A percentile compares a stretch with the other conserved stretches of the same genome.
Evolutionary conservation across 352 stramenopile genomes (phyloP).

Genomic region (Globisporangium echinulatum): DNA sequence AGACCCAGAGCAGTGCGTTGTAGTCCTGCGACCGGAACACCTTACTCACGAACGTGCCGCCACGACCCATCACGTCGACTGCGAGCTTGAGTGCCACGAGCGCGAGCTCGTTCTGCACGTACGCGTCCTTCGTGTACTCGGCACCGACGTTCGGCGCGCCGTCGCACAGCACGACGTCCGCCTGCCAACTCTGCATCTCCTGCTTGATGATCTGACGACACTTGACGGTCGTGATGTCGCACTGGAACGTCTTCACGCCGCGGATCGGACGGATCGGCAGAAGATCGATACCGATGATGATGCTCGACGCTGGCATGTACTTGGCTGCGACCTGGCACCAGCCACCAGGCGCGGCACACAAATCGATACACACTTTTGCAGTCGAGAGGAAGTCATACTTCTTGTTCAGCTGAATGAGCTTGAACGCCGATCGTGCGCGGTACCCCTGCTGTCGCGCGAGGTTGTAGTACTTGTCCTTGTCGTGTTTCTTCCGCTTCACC

Average conservation of each 20-base stretch:
- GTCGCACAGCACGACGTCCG: slow-evolving; percentile 98
- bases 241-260: slow-evolving; percentile 96
- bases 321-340: slow-evolving; percentile 95
- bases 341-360: slow-evolving; percentile 98
- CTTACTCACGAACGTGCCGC: slow-evolving; percentile 94
- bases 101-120: slow-evolving; percentile 98
- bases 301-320: slow-evolving; percentile 92
- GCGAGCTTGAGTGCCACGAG: slow-evolving; percentile 96
- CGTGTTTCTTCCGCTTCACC: slow-evolving; percentile 97
- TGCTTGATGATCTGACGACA: slow-evolving; percentile 91
- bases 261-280: slow-evolving; percentile 96
- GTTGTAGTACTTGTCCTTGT: slow-evolving; percentile 99
- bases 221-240: slow-evolving; percentile 90
- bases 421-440: slow-evolving; percentile 98
- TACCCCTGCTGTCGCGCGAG: slow-evolving; percentile 98
- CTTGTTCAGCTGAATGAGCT: slow-evolving; percentile 99
- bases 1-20: slow-evolving; percentile 97
- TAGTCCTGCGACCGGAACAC: slow-evolving; percentile 99
- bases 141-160: slow-evolving; percentile 98
- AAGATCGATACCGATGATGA: slow-evolving; percentile 97
- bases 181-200: slow-evolving; percentile 89
- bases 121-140: slow-evolving; percentile 97
- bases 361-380: slow-evolving; percentile 96
- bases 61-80: slow-evolving; percentile 93
- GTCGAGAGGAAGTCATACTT: slow-evolving; percentile 98